Percentiles rank a stretch among this genome's conserved stretches.
Evolutionary conservation across 2,329 filamentous ascomycete species (phyloP).

Genomic region (Simplicillium aogashimaense): DNA sequence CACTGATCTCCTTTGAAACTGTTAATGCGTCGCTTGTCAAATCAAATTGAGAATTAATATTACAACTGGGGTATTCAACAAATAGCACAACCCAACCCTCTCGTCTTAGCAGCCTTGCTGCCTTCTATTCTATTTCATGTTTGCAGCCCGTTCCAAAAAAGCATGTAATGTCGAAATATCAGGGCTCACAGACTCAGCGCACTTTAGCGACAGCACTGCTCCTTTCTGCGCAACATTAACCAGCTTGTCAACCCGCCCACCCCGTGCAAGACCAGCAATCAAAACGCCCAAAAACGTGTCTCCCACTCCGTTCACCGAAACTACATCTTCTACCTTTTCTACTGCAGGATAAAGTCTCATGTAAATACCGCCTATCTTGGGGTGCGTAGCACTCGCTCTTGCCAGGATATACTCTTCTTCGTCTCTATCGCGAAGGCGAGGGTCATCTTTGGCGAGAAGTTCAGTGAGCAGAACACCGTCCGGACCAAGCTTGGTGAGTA

Average conservation of each 20-base stretch:
- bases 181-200: slow-evolving; percentile 60
- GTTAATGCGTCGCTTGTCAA: too few relatives aligned
- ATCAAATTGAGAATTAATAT: too few relatives aligned
- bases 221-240: slow-evolving; percentile 75
- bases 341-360: slow-evolving; percentile 63
- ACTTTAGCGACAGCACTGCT: slow-evolving; percentile 69
- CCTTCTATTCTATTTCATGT: too few relatives aligned
- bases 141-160: too few relatives aligned
- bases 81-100: too few relatives aligned
- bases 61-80: too few relatives aligned
- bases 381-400: slow-evolving; percentile 42
- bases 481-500: slow-evolving; percentile 74
- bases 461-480: slow-evolving; percentile 68
- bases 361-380: slow-evolving; percentile 65
- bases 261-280: slow-evolving; percentile 64
- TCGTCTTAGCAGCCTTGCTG: too few relatives aligned
- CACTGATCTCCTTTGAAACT: too few relatives aligned
- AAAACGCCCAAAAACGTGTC: slow-evolving; percentile 86
- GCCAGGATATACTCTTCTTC: slow-evolving; percentile 63
- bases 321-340: slow-evolving; percentile 58
- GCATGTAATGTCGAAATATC: slow-evolving; percentile 33
- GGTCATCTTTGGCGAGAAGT: slow-evolving; percentile 58
- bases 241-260: slow-evolving; percentile 46
- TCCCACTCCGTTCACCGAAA: slow-evolving; percentile 89
- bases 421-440: slow-evolving; percentile 51